phyloP scores from a whole-genome alignment of 164 flowering plant genomes.

The Nymphaea colorata region DNA sequence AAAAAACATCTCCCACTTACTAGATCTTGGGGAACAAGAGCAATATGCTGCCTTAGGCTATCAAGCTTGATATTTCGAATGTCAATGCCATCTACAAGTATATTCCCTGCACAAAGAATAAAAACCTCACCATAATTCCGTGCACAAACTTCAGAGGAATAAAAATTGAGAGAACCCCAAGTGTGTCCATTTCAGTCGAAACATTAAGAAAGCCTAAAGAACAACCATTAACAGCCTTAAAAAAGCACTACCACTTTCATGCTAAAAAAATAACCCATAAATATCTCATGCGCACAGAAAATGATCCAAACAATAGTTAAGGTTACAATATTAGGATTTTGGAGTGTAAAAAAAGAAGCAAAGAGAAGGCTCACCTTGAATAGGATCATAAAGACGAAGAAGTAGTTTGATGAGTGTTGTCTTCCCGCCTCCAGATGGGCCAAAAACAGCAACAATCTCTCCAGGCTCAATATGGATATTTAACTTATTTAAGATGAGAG shows the following conservation, averaged over 20 bases:
- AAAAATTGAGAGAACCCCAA: no score
- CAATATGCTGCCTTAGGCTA: constrained; percentile 74
- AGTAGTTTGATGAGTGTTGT: constrained; percentile 80
- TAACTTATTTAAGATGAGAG: constrained; percentile 55
- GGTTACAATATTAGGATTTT: no score
- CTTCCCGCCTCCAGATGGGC: constrained; percentile 99
- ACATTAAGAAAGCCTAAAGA: no score
- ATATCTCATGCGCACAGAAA: no score
- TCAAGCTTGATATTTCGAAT: constrained; percentile 36
- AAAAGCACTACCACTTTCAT: no score
- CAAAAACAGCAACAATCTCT: constrained; percentile 83
- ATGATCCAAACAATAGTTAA: no score
- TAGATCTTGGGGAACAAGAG: constrained; percentile 86
- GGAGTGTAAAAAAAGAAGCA: constrained; percentile 7
- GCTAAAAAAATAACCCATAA: no score
- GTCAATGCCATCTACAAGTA: constrained; percentile 51
- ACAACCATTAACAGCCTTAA: no score
- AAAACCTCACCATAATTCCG: no score
- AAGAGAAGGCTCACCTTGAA: constrained; percentile 35
- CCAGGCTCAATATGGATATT: constrained; percentile 82
- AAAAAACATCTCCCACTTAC: constrained; percentile 32
- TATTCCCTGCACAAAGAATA: constrained; percentile 28
- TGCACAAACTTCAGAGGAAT: no score
- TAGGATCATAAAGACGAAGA: constrained; percentile 90
- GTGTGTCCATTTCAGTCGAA: no score